Evolutionary conservation across 2,329 filamentous ascomycete species (phyloP), one percentile per base, ranked within the genome.

Genomic region (Colletotrichum chrysophilum): DNA sequence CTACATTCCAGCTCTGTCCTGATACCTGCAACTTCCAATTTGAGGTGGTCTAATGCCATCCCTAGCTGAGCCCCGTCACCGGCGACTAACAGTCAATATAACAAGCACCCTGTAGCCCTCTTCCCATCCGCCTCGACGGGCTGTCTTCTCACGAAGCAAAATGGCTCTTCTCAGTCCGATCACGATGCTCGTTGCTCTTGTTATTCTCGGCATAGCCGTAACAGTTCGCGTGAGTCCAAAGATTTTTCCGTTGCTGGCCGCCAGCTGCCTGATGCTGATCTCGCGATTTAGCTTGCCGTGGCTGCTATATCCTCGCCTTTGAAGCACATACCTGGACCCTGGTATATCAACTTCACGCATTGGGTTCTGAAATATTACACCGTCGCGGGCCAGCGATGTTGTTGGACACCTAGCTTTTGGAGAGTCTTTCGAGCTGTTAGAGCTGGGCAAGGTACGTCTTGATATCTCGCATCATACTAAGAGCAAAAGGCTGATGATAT

Each of bases 381-480:
- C 13, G 65, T 68, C 12, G 64, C 32, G 21, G 74, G 69, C 14
- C 26, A 90, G 89, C 0, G 90, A 92, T 78, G 81, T 90, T 1
- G 89, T 91, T 66, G 88, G 86, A 0, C 85, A 91, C 66, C 80
- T 92, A 7, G 86, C 83, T 2, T 92, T 92, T 79, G 90, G 90
- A 0, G 86, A 91, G n/a, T 88, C 88, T 1, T 91, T 91, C 73
- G 80, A 82, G 1, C 88, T 88, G 82, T 79, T 92, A 5, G 89
- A 91, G 70, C 79, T 80, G 5, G 88, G 88, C 18, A 80, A 88
- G 81, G 89, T 90, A 78, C 75, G 81, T 73, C n/a, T 21, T 10
- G 16, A 30, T 2, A 7, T 12, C 5, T 48, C 16, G 4, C 18
- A 5, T 26, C 14, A 5, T 7, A n/a, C 18, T 9, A 1, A 48